Conservation (phyloP, 306 rosid genomes). For the Lotus japonicus region DNA sequence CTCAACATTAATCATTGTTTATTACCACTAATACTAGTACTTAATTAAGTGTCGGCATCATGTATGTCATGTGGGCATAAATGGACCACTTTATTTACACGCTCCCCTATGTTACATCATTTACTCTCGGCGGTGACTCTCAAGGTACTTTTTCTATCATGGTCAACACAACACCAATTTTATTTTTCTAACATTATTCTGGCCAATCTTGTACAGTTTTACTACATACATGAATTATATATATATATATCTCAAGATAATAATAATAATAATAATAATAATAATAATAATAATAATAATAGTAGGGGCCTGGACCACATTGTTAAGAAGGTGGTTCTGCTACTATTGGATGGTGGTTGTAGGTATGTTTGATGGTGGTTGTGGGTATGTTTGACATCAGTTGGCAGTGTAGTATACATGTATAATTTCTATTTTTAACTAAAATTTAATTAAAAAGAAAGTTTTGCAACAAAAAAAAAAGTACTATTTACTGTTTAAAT, state of each 20-base stretch:
- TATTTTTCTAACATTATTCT: background rate
- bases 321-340: background rate
- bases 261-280: background rate
- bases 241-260: background rate
- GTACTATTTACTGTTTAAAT: too few relatives aligned
- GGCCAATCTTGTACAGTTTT: background rate
- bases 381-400: too few relatives aligned
- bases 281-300: background rate
- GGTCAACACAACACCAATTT: too few relatives aligned
- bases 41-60: slow-evolving; percentile 13
- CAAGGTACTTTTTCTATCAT: background rate
- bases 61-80: background rate
- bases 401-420: too few relatives aligned
- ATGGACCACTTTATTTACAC: background rate
- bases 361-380: too few relatives aligned
- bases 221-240: too few relatives aligned
- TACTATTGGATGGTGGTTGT: too few relatives aligned
- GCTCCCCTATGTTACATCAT: background rate
- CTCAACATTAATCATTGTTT: background rate
- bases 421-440: too few relatives aligned
- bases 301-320: slow-evolving; percentile 2
- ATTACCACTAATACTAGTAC: background rate
- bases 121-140: background rate
- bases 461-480: too few relatives aligned
- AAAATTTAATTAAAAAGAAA: too few relatives aligned